Conservation (phyloP, 2,329 filamentous ascomycete genomes). For the Penicillium concentricum region DNA sequence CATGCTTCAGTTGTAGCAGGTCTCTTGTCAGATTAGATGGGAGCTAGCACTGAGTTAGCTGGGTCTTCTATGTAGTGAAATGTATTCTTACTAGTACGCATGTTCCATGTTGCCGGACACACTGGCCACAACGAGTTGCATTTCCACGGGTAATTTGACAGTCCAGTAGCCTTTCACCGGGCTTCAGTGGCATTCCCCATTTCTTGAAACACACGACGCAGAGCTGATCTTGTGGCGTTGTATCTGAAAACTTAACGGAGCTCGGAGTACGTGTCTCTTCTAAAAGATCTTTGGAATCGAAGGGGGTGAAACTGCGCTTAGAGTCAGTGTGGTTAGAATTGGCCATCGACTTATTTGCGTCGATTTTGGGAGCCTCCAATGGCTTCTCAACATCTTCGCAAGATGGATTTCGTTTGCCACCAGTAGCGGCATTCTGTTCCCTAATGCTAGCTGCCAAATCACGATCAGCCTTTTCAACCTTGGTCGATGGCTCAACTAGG, state of each 20-base stretch:
- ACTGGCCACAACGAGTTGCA: background rate
- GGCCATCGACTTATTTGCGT: background rate
- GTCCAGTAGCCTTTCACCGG: background rate
- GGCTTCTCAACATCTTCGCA: background rate
- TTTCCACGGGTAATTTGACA: background rate
- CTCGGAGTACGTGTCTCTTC: background rate
- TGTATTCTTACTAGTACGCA: background rate
- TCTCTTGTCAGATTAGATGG: background rate
- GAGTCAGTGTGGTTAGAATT: background rate
- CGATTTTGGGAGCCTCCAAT: background rate
- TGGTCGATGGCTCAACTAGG: background rate
- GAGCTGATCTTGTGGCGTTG: background rate
- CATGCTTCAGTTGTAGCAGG: background rate
- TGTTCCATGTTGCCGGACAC: background rate
- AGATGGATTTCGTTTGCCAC: background rate
- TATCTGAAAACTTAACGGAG: background rate
- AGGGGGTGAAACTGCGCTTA: background rate
- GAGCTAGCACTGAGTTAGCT: background rate
- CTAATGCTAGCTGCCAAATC: background rate
- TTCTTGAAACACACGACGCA: background rate
- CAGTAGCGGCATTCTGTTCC: background rate
- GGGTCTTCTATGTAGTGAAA: background rate
- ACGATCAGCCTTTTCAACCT: background rate
- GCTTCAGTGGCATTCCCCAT: background rate
- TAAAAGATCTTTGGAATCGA: background rate